Evolutionary conservation across 495 filamentous ascomycete genomes (phyloP), one percentile per base, ranked within the genome.

Genomic region (Cryomyces antarcticus): DNA sequence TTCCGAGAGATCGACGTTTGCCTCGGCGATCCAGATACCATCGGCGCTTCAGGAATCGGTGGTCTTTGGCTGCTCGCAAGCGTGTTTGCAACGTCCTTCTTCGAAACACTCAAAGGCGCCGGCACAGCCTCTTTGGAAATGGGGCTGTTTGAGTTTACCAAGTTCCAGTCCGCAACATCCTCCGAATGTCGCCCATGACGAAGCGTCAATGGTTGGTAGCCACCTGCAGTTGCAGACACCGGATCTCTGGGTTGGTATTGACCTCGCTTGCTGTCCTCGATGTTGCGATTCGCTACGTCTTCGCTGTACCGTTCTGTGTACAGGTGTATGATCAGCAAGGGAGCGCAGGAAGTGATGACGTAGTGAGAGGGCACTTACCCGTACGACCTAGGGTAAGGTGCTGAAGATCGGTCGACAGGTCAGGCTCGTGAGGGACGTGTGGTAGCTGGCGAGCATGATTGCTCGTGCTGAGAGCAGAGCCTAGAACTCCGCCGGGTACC

Each of bases 221-320:
- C 37, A 38, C 12, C 12, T 12, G 7, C 1, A 9, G 33, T 35
- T 9, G 33, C 33, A 9, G 33, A 28, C 11, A 37, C 17, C 17
- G 17, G 17, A 24, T 24, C 17, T 24, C 2, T 24, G 17, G 27
- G 1, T 12, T 30, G 7, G 28, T 34, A 4, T 30, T 30, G 11
- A 24, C 17, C 9, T 39, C 38, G 27, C 30, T 28, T 45, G 29
- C 6, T 33, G 10, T 5, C 12, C 41, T 35, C 9, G 5, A 53
- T 47, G 41, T 57, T 57, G 12, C 52, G 49, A 37, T 55, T 45
- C 5, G 55, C 55, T 5, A 57, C 48, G 37, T 57, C 55, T 37
- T 53, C 55, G 34, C 42, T 51, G 43, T 51, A 44, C 35, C 35
- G 47, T 48, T 12, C 33, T 9, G 33, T 12, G 9, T 35, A 12